Percentiles rank a stretch among this genome's conserved stretches.
phyloP scores from a whole-genome alignment of 2,329 filamentous ascomycete genomes.

The Boeremia lycopersici region DNA sequence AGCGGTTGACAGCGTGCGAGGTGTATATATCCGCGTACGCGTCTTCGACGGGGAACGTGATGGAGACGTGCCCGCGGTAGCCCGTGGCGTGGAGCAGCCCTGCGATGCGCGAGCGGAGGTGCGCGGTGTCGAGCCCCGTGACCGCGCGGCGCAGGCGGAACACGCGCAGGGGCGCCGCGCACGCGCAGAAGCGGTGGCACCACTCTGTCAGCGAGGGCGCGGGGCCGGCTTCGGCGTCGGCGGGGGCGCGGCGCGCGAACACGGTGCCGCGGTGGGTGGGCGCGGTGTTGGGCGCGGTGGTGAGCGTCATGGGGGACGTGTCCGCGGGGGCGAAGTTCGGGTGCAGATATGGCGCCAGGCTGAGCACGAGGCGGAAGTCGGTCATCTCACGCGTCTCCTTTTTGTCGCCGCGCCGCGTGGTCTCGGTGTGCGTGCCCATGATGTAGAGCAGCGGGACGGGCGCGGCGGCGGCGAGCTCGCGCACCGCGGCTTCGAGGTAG shows the following conservation, averaged over 20 bases:
- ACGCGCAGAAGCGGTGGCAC: constrained; percentile 71
- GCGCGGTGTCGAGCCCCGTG: constrained; percentile 64
- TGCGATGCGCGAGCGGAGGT: constrained; percentile 59
- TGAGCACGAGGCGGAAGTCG: constrained; percentile 48
- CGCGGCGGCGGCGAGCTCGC: constrained; percentile 30
- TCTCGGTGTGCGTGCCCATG: constrained; percentile 47
- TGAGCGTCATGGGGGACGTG: constrained; percentile 34
- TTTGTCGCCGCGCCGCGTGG: constrained; percentile 42
- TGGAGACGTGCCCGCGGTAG: constrained; percentile 66
- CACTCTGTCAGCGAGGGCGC: constrained; percentile 60
- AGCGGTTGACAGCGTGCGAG: constrained; percentile 65
- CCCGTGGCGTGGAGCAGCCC: constrained; percentile 67
- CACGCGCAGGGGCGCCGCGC: constrained; percentile 61
- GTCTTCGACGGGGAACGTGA: constrained; percentile 66
- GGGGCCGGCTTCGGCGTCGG: constrained; percentile 52
- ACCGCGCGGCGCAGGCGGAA: constrained; percentile 55
- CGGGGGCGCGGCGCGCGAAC: constrained; percentile 58
- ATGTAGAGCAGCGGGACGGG: constrained; percentile 47
- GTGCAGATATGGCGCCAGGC: constrained; percentile 38
- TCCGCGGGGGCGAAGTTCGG: constrained; percentile 25
- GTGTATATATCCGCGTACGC: constrained; percentile 68
- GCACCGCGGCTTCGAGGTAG: constrained; percentile 38
- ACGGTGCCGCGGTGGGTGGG: constrained; percentile 70
- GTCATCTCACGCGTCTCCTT: constrained; percentile 43
- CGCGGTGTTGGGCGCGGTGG: constrained; percentile 62